Percentiles rank a stretch among this genome's conserved stretches.
These are phyloP conservation scores for Mycena pura DNA, from an alignment of 768 basidiomycete genomes.

Conservation along the genomic window DNA sequence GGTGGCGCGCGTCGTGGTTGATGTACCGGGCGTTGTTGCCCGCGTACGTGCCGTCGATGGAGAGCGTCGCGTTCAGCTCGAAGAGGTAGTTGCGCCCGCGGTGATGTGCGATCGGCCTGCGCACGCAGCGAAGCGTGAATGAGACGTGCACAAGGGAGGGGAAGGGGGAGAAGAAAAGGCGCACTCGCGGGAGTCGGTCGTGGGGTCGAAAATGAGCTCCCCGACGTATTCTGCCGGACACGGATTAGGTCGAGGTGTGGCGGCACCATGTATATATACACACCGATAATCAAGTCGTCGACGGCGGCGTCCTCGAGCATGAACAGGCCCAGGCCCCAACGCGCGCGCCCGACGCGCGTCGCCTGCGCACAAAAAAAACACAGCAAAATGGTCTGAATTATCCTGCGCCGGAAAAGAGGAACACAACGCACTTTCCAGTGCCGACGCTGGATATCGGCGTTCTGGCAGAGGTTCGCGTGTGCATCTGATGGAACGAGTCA, in stretches of 20 bases:
- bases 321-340: constrained; percentile 64
- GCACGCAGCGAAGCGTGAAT: neutral
- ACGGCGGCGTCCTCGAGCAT: constrained; percentile 48
- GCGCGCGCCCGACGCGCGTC: constrained; percentile 49
- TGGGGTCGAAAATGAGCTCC: constrained; percentile 60
- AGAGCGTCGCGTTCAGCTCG: constrained; percentile 50
- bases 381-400: neutral
- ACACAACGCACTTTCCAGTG: constrained; percentile 51
- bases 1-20: constrained; percentile 54
- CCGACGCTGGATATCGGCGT: constrained; percentile 56
- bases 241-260: too few species aligned
- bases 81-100: constrained; percentile 69
- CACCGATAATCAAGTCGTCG: constrained; percentile 60
- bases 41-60: constrained; percentile 60
- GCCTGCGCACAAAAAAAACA: constrained; percentile 34
- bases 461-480: constrained; percentile 46
- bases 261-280: neutral
- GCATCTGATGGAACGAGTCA: neutral
- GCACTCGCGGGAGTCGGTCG: constrained; percentile 58
- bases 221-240: constrained; percentile 65
- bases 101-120: constrained; percentile 52
- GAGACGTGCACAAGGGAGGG: neutral
- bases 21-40: constrained; percentile 76
- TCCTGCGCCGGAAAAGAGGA: too few species aligned
- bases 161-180: constrained; percentile 27